Evolutionary conservation across 2,329 filamentous ascomycete species (phyloP), one percentile per base, ranked within the genome.

Genomic region (Cryphonectria radicalis): DNA sequence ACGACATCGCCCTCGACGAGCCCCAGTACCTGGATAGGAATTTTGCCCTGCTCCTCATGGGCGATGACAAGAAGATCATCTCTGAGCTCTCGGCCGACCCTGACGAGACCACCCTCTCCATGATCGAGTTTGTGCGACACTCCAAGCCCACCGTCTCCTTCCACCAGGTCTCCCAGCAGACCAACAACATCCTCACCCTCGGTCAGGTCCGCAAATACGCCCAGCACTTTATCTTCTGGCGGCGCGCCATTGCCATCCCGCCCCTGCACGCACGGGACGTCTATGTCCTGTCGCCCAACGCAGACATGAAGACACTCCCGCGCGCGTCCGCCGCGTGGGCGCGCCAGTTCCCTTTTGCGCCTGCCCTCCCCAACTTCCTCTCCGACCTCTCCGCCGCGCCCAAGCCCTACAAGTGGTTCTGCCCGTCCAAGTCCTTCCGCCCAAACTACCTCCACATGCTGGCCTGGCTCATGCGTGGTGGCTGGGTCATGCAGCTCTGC

Each of bases 191-290:
- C 28, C 91, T 98, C 67, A 90, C 92, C 4, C 86, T 96, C 1
- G 87, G 89, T 43, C 93, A 97, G 75, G 92, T 98, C 74, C 92
- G 95, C 74, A 91, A 93, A 76, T 93, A 97, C 73, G 94, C 95
- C 13, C 92, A 93, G 71, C 96, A 98, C 82, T 91, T 99, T 74
- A 94, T 98, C 73, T 97, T 97, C 82, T 98, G 95, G 95, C 91
- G 96, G 35, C 92, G 95, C 70, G 96, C 95, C 63, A 93, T 97
- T 72, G 92, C 95, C 22, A 95, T 98, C 57, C 93, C 94, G 5
- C 96, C 96, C 0, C 88, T 99, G 7, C 94, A 98, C 77, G 92
- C 93, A 60, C 89, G 95, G 64, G 95, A 98, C 79, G 92, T 91
- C 14, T 99, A 98, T 80, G 92, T 98, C 46, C 89, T 98, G 40